Conservation (phyloP, 352 stramenopile species). For the Blastocystis sp. region DNA sequence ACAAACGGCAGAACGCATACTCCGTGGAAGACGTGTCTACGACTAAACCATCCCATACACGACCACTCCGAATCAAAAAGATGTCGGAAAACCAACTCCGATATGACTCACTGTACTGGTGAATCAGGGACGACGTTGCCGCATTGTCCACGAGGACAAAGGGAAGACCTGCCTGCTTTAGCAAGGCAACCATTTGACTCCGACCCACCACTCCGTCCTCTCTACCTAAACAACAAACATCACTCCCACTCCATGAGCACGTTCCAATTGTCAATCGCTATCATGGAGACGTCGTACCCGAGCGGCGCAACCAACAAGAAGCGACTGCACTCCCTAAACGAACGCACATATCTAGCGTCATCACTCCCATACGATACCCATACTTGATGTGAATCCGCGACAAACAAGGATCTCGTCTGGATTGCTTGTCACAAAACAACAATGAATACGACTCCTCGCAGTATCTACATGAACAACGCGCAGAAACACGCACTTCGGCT, state of each 20-base stretch:
- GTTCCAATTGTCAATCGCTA: neutral
- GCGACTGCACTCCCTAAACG: neutral
- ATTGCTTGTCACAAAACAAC: neutral
- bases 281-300: neutral
- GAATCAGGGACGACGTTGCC: neutral
- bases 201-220: neutral
- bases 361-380: no score
- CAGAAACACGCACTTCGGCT: neutral
- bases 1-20: neutral
- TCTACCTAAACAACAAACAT: neutral
- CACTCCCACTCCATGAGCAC: neutral
- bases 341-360: neutral
- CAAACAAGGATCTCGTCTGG: neutral
- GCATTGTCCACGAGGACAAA: neutral
- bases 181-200: neutral
- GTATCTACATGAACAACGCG: neutral
- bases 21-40: neutral
- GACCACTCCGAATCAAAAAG: neutral
- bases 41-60: neutral
- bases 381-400: conserved; percentile 19
- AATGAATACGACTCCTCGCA: neutral
- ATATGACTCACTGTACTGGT: neutral
- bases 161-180: neutral
- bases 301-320: neutral
- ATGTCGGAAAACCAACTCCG: neutral